Percentiles rank a stretch among this genome's conserved stretches.
Conservation (phyloP, 371 early-diverging fungal genomes). For the Saksenaea oblongispora region DNA sequence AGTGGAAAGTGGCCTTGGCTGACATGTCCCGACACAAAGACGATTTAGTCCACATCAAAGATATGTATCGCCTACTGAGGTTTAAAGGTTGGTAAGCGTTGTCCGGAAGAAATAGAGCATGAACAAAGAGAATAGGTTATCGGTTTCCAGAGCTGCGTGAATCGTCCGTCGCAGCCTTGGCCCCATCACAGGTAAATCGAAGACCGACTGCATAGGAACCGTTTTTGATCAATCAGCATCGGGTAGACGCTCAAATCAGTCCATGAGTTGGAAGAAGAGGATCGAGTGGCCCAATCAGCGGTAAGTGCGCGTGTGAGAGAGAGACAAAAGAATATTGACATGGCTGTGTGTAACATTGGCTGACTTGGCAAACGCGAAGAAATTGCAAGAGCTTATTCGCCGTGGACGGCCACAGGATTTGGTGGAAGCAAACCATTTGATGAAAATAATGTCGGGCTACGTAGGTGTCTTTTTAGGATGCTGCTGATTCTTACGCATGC, state of each 20-base stretch:
- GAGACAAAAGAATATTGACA: background rate
- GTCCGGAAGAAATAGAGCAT: background rate
- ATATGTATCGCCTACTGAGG: constrained; percentile 88
- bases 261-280: constrained; percentile 94
- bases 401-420: constrained; percentile 94
- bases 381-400: constrained; percentile 96
- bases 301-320: constrained; percentile 43
- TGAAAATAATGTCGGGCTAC: constrained; percentile 97
- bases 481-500: background rate
- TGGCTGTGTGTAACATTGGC: background rate
- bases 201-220: too few species aligned
- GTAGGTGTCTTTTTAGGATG: constrained; percentile 45
- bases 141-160: constrained; percentile 31
- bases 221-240: too few species aligned
- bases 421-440: constrained; percentile 92
- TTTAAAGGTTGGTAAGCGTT: constrained; percentile 68
- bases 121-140: constrained; percentile 14
- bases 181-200: constrained; percentile 28
- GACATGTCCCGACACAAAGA: constrained; percentile 87
- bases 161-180: constrained; percentile 23
- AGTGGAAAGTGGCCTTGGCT: constrained; percentile 91
- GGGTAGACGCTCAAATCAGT: constrained; percentile 79
- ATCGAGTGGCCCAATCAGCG: constrained; percentile 86
- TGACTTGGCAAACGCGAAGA: constrained; percentile 47
- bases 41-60: constrained; percentile 91